Evolutionary conservation across 495 filamentous ascomycete genomes (phyloP).

Genomic region (Xylaria curta): DNA sequence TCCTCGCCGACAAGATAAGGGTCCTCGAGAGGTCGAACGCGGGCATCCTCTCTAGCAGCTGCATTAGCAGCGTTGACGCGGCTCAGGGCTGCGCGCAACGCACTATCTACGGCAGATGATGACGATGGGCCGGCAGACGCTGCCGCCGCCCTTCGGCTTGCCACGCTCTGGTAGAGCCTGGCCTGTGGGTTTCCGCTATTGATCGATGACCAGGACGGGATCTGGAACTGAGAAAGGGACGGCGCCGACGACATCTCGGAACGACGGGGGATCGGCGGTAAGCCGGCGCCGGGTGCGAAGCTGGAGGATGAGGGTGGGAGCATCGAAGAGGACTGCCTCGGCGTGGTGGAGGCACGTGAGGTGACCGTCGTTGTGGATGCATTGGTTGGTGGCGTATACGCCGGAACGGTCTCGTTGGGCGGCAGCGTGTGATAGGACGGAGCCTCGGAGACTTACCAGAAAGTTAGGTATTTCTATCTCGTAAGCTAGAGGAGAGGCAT

Average conservation of each 20-base stretch:
- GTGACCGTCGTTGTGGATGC: constrained; percentile 22
- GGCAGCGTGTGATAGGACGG: constrained; percentile 53
- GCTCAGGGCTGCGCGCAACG: constrained; percentile 34
- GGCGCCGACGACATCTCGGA: constrained; percentile 34
- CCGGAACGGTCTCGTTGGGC: constrained; percentile 47
- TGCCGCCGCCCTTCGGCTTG: constrained; percentile 51
- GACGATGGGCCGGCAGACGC: constrained; percentile 24
- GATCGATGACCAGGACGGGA: constrained; percentile 51
- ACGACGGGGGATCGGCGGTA: constrained; percentile 48
- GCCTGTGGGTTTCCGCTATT: constrained; percentile 51
- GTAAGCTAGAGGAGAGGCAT: background rate
- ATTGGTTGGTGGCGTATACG: constrained; percentile 48
- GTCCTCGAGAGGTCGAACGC: constrained; percentile 56
- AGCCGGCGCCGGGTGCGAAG: constrained; percentile 39
- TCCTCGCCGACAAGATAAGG: constrained; percentile 60
- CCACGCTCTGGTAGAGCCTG: constrained; percentile 56
- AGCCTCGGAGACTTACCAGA: constrained; percentile 50
- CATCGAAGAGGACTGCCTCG: constrained; percentile 31
- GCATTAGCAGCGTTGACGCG: constrained; percentile 32
- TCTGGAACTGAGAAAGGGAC: constrained; percentile 48
- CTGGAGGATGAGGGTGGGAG: constrained; percentile 34
- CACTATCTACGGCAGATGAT: constrained; percentile 31
- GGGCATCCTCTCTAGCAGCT: constrained; percentile 27
- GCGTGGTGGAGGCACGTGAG: constrained; percentile 22
- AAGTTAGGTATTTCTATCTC: constrained; percentile 25